A percentile compares a stretch with the other conserved stretches of the same genome.
These are phyloP conservation scores for Oxytropis ochrocephala DNA, from an alignment of 306 rosid genomes.

Conservation along the genomic window DNA sequence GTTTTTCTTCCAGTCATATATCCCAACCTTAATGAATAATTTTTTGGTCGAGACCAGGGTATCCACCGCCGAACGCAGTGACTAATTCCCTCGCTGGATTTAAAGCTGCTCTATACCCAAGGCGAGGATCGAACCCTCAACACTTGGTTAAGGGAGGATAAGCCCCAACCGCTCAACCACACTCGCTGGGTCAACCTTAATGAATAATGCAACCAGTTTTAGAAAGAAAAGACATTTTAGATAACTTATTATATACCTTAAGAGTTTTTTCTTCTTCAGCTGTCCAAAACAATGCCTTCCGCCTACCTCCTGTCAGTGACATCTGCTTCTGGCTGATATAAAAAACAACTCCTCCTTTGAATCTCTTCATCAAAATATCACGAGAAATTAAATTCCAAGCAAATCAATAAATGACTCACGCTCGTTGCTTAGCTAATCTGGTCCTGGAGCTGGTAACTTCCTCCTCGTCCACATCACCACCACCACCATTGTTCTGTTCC, in stretches of 20 bases:
- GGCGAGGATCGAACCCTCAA: no score
- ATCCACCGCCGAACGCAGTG: no score
- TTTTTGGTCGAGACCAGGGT: no score
- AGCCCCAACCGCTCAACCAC: no score
- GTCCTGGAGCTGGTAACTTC: constrained; percentile 21
- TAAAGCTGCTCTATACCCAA: no score
- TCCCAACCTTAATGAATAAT: no score
- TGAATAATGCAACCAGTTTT: background rate
- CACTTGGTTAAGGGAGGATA: no score
- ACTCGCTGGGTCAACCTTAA: no score
- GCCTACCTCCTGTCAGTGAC: background rate
- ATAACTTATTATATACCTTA: constrained; percentile 23
- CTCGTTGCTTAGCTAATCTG: background rate
- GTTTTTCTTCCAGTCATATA: no score
- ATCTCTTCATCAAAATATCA: no score
- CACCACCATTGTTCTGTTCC: background rate
- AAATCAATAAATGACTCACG: constrained; percentile 14
- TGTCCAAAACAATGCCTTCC: constrained; percentile 31
- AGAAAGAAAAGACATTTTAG: background rate
- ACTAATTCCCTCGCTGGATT: no score
- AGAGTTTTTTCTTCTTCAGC: constrained; percentile 33
- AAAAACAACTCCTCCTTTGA: background rate
- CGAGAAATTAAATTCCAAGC: no score
- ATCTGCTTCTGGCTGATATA: constrained; percentile 1
- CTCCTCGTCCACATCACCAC: background rate